Percentiles rank a stretch among this genome's conserved stretches.
These are phyloP conservation scores for Leptomonas seymouri DNA, from an alignment of 208 protist species.

Conservation along the genomic window DNA sequence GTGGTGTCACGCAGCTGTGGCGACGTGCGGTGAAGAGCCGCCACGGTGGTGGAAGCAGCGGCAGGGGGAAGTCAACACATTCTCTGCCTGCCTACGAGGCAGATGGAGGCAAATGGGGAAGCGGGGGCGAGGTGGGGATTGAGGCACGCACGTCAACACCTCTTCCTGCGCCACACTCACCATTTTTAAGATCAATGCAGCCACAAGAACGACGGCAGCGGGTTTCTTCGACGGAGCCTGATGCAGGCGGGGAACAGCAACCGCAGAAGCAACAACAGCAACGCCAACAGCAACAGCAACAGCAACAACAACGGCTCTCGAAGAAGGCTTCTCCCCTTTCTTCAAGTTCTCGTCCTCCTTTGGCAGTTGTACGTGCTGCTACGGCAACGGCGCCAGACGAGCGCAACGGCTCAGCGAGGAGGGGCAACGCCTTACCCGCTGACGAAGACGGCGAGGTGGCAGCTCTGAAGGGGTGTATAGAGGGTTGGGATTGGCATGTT, in stretches of 20 bases:
- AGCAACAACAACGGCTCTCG: conserved; percentile 3
- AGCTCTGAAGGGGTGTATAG: conserved; percentile 1
- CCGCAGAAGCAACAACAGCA: too few relatives aligned
- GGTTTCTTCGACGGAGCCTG: too few relatives aligned
- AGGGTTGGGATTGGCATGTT: conserved; percentile 2
- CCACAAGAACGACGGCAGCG: too few relatives aligned
- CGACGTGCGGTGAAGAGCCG: conserved; percentile 32
- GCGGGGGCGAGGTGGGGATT: not conserved
- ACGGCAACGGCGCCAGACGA: not conserved
- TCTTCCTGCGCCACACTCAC: not conserved
- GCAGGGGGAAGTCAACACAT: not conserved
- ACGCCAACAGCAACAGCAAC: too few relatives aligned
- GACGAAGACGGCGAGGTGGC: conserved; percentile 3
- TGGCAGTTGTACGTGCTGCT: not conserved
- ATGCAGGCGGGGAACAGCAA: not conserved
- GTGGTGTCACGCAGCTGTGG: conserved; percentile 61
- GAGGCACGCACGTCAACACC: not conserved
- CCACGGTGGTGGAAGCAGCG: not conserved
- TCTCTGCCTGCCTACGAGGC: not conserved
- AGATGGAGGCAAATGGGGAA: not conserved
- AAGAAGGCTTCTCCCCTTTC: not conserved
- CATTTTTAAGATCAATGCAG: not conserved
- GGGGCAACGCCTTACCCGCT: not conserved
- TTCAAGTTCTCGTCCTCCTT: not conserved
- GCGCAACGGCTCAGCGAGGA: not conserved